Evolutionary conservation across 345 rosid species (phyloP), one percentile per base, ranked within the genome.

Genomic region (Lenwebbia sp.): DNA sequence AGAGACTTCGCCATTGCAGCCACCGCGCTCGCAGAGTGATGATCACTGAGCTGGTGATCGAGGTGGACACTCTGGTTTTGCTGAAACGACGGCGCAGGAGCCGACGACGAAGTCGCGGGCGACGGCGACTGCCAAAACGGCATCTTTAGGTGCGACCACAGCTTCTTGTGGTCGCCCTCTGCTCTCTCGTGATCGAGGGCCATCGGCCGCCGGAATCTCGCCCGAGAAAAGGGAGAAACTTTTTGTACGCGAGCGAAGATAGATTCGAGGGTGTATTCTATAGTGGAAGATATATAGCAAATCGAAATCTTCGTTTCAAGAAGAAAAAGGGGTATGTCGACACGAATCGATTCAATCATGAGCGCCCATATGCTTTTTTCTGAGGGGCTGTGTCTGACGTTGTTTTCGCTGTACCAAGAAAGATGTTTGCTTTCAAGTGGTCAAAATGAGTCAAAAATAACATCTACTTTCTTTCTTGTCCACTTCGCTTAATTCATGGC

Each of bases 1-100:
- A 95, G 85, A 50, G 94, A 93, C 91, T 90, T 94, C 26, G 98
- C 93, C 82, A 95, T 87, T 76, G 94, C 87, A 50, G 94, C 92
- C 84, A 95, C 89, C 25, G 92, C 85, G 60, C 62, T 89, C 23
- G 94, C 83, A 52, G 81, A 70, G 81, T 70, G 26, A 37, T 70
- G 81, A 75, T 85, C 90, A 28, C 70, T 88, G 41, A 88, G 33
- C 83, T 37, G 81, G 81, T 92, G 92, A 62, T 84, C 83, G 82
- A 83, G 88, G 49, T 91, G 91, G 87, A 54, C 87, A 81, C 87
- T 93, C 85, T 90, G 90, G 86, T 84, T 84, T 86, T 41, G 82
- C 54, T 84, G 85, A 86, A 85, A 86, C 54, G 93, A 88, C 65
- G 89, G 88, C 21, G 89, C 88, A 2, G 91, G 84, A 11, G 93